These are phyloP conservation scores for Zoysia pacifica DNA, from an alignment of 176 grass and related monocot species.

Conservation along the genomic window DNA sequence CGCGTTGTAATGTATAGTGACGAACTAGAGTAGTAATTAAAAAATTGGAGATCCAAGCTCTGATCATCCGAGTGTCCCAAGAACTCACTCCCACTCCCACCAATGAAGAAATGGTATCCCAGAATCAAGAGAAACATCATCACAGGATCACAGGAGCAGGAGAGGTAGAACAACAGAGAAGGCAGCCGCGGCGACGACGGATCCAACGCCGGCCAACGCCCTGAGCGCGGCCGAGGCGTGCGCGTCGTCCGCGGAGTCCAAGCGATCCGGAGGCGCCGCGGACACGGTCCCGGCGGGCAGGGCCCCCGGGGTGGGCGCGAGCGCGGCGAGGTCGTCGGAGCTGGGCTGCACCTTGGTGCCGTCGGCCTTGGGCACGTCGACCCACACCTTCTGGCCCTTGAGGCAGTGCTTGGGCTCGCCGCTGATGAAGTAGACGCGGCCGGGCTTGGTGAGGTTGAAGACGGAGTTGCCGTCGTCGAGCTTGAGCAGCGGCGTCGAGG, in stretches of 20 bases:
- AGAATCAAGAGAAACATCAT: neutral
- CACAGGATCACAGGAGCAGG: neutral
- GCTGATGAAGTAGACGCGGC: conserved; percentile 67
- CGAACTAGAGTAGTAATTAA: neutral
- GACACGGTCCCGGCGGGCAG: neutral
- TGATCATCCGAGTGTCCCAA: no score
- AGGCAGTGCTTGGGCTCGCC: conserved; percentile 54
- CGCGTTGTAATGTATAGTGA: neutral
- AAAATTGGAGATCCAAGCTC: neutral
- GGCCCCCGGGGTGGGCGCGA: conserved; percentile 20
- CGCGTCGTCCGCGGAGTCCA: neutral
- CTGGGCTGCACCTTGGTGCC: conserved; percentile 57
- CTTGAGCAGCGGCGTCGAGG: conserved; percentile 41
- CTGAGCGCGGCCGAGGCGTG: neutral
- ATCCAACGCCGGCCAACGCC: conserved; percentile 3
- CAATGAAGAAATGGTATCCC: neutral
- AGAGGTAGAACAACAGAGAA: neutral
- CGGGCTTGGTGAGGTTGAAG: conserved; percentile 79
- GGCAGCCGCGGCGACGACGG: neutral
- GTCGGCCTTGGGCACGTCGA: conserved; percentile 71
- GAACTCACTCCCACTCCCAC: no score
- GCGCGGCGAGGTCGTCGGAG: conserved; percentile 29
- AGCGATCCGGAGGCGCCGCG: conserved; percentile 36
- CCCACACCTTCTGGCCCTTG: conserved; percentile 72
- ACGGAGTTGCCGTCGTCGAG: conserved; percentile 80